These are phyloP conservation scores for Aspergillus sp. DNA, from an alignment of 2,329 filamentous ascomycete species.

Conservation along the genomic window DNA sequence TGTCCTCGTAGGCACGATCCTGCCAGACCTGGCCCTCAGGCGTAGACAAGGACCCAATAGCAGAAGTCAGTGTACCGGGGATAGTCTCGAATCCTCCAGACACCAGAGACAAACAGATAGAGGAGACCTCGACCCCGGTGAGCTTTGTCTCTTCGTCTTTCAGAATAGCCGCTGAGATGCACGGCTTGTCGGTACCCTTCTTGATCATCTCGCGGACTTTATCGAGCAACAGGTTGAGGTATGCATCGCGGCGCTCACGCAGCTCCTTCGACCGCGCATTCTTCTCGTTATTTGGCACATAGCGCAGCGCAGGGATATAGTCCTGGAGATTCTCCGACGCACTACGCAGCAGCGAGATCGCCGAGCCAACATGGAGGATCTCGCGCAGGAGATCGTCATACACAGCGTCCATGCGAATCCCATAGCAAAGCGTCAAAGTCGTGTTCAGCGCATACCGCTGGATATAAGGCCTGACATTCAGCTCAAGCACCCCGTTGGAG, in stretches of 20 bases:
- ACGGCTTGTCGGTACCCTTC: constrained; percentile 61
- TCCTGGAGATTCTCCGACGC: constrained; percentile 78
- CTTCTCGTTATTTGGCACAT: constrained; percentile 54
- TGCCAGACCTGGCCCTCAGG: constrained; percentile 66
- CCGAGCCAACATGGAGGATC: constrained; percentile 69
- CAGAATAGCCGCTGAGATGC: constrained; percentile 64
- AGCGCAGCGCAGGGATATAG: constrained; percentile 68
- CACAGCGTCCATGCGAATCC: constrained; percentile 67
- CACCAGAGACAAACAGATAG: constrained; percentile 73
- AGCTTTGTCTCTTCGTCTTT: constrained; percentile 66
- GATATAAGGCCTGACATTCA: constrained; percentile 68
- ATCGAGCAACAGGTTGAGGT: constrained; percentile 55
- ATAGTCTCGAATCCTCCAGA: constrained; percentile 76
- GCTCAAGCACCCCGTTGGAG: constrained; percentile 56
- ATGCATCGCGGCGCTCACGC: constrained; percentile 63
- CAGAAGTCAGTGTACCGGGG: constrained; percentile 70
- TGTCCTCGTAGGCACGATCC: constrained; percentile 64
- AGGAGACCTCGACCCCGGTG: constrained; percentile 67
- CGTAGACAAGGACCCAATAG: constrained; percentile 67
- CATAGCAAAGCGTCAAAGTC: constrained; percentile 72
- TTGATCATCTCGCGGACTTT: constrained; percentile 58
- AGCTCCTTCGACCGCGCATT: constrained; percentile 62
- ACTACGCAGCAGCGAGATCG: constrained; percentile 67
- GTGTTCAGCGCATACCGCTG: constrained; percentile 72
- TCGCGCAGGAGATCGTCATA: constrained; percentile 66